Evolutionary conservation across 257 asterid genomes (phyloP), one percentile per base, ranked within the genome.

Genomic region (Agastache rugosa): DNA sequence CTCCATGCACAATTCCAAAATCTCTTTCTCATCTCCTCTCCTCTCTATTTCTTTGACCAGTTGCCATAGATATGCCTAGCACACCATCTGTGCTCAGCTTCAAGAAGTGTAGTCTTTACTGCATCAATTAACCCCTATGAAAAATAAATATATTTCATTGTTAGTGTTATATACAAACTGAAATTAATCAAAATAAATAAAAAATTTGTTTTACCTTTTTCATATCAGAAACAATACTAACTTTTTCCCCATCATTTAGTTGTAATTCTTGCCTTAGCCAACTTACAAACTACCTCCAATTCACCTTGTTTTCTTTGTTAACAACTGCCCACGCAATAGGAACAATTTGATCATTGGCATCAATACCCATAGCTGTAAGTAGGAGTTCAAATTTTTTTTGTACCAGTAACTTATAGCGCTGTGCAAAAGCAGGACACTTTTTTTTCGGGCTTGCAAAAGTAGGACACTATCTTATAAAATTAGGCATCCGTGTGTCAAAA

Each of bases 11-110:
- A 29, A 1, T 14, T 15, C 12, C 44, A 31, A 31, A 60, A 11
- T 31, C 0, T 25, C 14, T 29, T 59, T 20, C 27, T 27, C 8
- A 59, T 0, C 27, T 59, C 41, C 2, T 6, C 5, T 9, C 65
- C 39, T 4, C 10, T 23, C 39, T 41, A 59, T 27, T 59, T 23
- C 41, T 61, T 35, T 2, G 47, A 61, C 67, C 67, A 61, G 16
- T 61, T 61, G 6, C 6, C 35, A 34, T 61, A 61, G 2, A 61
- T 61, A 34, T 61, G 67, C n/a, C 67, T 61, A 14, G 67, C 67
- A 27, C 67, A 61, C 67, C 67, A 61, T 16, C 47, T 29, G 35
- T 61, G 67, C 25, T 61, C 67, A 0, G 47, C 47, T 25, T 1
- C 2, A 7, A 25, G 67, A 0, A 61, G 8, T 25, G 5, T 31